A percentile compares a stretch with the other conserved stretches of the same genome.
Evolutionary conservation across 2,329 filamentous ascomycete genomes (phyloP).

Genomic region (Sclerotinia borealis): DNA sequence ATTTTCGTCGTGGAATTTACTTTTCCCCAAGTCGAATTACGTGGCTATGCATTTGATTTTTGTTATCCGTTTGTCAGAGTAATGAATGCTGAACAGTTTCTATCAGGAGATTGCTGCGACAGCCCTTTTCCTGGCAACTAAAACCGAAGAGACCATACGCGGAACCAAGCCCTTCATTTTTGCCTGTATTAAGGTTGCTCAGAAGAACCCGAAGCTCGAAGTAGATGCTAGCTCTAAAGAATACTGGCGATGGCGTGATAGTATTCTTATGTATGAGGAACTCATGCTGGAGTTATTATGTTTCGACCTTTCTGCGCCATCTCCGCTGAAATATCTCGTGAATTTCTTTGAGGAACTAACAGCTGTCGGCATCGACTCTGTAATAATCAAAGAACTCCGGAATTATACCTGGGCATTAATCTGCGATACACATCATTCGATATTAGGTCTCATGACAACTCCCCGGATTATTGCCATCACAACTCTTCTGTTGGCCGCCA

Average conservation of each 20-base stretch:
- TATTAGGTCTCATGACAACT: constrained; percentile 74
- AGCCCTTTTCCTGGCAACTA: constrained; percentile 87
- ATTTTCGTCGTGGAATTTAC: constrained; percentile 11
- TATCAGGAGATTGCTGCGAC: constrained; percentile 76
- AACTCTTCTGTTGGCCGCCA: constrained; percentile 80
- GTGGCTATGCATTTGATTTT: neutral
- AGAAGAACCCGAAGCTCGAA: constrained; percentile 84
- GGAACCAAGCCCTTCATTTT: constrained; percentile 95
- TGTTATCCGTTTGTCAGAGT: neutral
- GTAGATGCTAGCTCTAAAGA: constrained; percentile 98
- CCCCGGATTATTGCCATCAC: constrained; percentile 77
- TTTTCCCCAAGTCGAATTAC: constrained; percentile 7
- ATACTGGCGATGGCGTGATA: constrained; percentile 96
- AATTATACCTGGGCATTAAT: constrained; percentile 91
- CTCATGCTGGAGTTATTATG: constrained; percentile 85
- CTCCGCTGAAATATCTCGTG: constrained; percentile 80
- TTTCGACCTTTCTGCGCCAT: constrained; percentile 87
- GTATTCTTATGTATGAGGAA: constrained; percentile 87
- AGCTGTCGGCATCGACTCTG: constrained; percentile 58
- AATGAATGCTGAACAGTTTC: neutral
- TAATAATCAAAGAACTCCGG: constrained; percentile 56
- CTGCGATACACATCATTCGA: constrained; percentile 82
- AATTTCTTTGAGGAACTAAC: constrained; percentile 69
- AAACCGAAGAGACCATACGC: constrained; percentile 93
- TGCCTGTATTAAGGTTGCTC: constrained; percentile 86